Conservation (phyloP, 768 basidiomycete species). For the Pisolithus marmoratus region DNA sequence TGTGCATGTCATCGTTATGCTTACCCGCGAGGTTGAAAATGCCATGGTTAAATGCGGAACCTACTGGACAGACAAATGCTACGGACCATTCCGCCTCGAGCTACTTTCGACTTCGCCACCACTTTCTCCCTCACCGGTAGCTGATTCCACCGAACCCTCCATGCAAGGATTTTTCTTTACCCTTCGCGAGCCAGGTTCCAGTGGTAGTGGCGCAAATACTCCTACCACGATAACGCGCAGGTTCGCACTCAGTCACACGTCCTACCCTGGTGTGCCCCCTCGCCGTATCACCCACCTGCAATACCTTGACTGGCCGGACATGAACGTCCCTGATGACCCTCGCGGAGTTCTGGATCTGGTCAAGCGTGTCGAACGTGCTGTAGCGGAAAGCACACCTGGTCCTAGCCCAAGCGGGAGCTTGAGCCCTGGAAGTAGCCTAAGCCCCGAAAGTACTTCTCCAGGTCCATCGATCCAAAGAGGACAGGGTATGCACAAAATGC, state of each 20-base stretch:
- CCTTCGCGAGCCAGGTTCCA: constrained; percentile 19
- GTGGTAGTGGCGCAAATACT: constrained; percentile 9
- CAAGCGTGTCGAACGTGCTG: constrained; percentile 49
- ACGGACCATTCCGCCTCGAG: constrained; percentile 66
- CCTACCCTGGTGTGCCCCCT: constrained; percentile 52
- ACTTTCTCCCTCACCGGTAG: constrained; percentile 9
- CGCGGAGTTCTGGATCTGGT: constrained; percentile 70
- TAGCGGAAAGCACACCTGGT: constrained; percentile 23
- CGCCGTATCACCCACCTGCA: constrained; percentile 83
- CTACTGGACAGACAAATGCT: constrained; percentile 74
- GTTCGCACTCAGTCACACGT: constrained; percentile 62
- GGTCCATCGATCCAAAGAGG: constrained; percentile 16
- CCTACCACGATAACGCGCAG: constrained; percentile 46
- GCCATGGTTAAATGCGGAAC: constrained; percentile 84
- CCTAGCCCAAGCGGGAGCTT: constrained; percentile 20
- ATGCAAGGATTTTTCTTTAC: constrained; percentile 36
- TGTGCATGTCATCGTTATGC: constrained; percentile 93
- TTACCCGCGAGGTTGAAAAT: constrained; percentile 88
- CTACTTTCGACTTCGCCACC: constrained; percentile 41
- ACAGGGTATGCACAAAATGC: constrained; percentile 1
- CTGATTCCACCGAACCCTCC: constrained; percentile 30
- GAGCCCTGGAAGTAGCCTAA: constrained; percentile 12
- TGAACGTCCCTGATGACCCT: constrained; percentile 88
- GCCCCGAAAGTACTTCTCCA: constrained; percentile 14
- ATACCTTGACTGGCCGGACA: constrained; percentile 94